phyloP scores from a whole-genome alignment of 306 rosid genomes.

The Adenanthera pavonina region DNA sequence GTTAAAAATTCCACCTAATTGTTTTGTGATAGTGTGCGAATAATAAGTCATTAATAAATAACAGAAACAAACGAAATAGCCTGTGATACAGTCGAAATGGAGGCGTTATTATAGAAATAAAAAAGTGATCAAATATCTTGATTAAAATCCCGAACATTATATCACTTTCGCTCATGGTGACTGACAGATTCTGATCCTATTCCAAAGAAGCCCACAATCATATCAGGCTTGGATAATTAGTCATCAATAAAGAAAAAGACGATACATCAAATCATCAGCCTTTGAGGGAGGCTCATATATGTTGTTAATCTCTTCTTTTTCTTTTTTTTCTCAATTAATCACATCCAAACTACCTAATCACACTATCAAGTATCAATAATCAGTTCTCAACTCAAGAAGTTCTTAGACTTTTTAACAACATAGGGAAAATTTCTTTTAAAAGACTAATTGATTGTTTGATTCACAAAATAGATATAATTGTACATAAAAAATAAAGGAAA shows the following conservation, averaged over 20 bases:
- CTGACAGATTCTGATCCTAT: background rate
- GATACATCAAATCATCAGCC: background rate
- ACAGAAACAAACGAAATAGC: no score
- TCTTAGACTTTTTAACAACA: background rate
- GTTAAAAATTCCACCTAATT: no score
- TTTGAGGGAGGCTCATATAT: background rate
- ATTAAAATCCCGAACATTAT: background rate
- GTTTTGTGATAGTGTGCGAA: no score
- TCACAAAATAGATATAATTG: background rate
- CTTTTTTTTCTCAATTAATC: background rate
- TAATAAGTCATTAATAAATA: no score
- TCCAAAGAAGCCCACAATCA: constrained; percentile 1
- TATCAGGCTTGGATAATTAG: background rate
- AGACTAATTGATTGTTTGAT: background rate
- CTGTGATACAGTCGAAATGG: no score
- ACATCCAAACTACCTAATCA: no score
- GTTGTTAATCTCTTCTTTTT: background rate
- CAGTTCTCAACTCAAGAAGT: background rate
- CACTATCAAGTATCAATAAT: no score
- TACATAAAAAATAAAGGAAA: background rate
- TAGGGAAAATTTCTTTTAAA: background rate
- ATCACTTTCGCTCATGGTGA: background rate
- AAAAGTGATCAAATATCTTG: background rate
- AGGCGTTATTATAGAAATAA: no score
- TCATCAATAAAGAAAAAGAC: background rate